Evolutionary conservation across 2,329 filamentous ascomycete genomes (phyloP).

Genomic region (Macrophomina phaseolina): DNA sequence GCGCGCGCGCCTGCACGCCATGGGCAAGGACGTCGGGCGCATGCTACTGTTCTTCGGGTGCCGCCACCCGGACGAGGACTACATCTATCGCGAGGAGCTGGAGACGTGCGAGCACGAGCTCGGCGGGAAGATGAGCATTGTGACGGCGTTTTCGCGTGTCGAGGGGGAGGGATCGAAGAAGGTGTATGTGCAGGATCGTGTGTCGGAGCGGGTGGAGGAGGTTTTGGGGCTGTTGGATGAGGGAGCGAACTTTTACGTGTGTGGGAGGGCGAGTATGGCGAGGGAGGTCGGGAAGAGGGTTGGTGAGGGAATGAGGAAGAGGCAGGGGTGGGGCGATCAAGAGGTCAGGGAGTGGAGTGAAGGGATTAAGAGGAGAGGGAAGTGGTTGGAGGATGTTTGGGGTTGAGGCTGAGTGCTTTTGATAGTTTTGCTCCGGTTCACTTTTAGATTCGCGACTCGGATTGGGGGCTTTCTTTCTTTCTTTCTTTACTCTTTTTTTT

Average conservation of each 20-base stretch:
- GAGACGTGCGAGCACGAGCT: conserved; percentile 65
- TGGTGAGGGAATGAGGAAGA: conserved; percentile 42
- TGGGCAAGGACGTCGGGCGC: conserved; percentile 61
- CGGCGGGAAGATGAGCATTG: conserved; percentile 65
- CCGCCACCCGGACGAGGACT: conserved; percentile 60
- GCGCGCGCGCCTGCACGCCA: conserved; percentile 47
- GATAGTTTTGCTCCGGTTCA: no score
- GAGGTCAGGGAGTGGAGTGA: conserved; percentile 55
- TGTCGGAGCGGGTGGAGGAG: conserved; percentile 55
- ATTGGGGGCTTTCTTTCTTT: no score
- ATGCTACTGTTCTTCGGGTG: conserved; percentile 71
- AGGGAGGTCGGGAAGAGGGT: conserved; percentile 51
- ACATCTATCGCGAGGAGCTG: conserved; percentile 66
- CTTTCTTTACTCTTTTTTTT: no score
- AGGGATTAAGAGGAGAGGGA: conserved; percentile 55
- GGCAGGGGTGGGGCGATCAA: conserved; percentile 47
- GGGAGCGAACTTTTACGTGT: conserved; percentile 67
- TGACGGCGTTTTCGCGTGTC: conserved; percentile 58
- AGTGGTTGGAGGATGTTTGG: conserved; percentile 63
- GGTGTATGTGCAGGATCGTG: conserved; percentile 59
- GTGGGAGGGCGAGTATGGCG: conserved; percentile 61
- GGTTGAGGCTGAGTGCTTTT: conserved; percentile 36
- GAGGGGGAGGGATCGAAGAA: conserved; percentile 49
- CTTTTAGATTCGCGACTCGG: no score
- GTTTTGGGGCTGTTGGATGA: conserved; percentile 52